phyloP scores from a whole-genome alignment of 208 protist species.

The Acanthamoeba castellanii region DNA sequence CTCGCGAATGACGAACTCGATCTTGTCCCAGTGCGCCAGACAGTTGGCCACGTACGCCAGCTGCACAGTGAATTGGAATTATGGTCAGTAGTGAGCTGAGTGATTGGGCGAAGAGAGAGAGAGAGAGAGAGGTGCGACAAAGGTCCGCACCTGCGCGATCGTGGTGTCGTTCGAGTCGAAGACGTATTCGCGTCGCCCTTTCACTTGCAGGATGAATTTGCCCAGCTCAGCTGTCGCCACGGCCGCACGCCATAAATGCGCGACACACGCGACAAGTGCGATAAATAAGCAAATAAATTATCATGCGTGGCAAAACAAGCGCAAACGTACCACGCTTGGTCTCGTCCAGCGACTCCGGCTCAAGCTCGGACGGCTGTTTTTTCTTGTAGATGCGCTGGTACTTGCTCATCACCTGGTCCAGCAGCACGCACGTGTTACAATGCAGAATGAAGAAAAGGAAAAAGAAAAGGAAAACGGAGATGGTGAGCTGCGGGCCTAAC shows the following conservation, averaged over 20 bases:
- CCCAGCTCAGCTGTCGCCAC: not conserved
- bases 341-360: not conserved
- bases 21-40: constrained; percentile 23
- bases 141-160: not conserved
- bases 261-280: too few relatives aligned
- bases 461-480: too few relatives aligned
- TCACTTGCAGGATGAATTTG: not conserved
- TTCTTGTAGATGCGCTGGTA: constrained; percentile 45
- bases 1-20: constrained; percentile 25
- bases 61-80: not conserved
- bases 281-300: too few relatives aligned
- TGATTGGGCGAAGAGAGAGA: too few relatives aligned
- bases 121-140: too few relatives aligned
- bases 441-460: too few relatives aligned
- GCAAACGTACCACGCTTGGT: not conserved
- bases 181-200: constrained; percentile 15
- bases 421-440: too few relatives aligned
- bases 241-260: not conserved
- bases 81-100: not conserved
- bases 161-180: not conserved
- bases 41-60: not conserved
- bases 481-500: too few relatives aligned
- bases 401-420: constrained; percentile 2
- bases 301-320: not conserved
- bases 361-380: not conserved